A percentile compares a stretch with the other conserved stretches of the same genome.
phyloP scores from a whole-genome alignment of 805 yeast species.

The Saturnispora bothae region DNA sequence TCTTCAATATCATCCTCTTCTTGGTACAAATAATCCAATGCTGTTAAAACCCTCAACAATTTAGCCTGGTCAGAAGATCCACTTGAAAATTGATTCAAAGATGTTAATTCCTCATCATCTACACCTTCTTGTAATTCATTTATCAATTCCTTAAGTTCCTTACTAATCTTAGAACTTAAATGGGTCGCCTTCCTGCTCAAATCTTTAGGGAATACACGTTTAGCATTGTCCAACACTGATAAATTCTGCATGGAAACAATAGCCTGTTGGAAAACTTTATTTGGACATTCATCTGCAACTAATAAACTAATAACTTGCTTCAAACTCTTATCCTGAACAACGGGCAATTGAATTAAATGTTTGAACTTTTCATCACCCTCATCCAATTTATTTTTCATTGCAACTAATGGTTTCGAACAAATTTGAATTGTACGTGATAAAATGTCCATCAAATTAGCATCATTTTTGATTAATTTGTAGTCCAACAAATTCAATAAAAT shows the following conservation, averaged over 20 bases:
- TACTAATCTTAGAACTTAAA: constrained; percentile 44
- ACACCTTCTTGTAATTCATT: constrained; percentile 28
- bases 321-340: constrained; percentile 52
- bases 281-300: constrained; percentile 74
- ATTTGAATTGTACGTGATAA: constrained; percentile 66
- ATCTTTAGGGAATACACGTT: constrained; percentile 54
- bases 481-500: constrained; percentile 52
- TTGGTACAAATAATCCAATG: constrained; percentile 73
- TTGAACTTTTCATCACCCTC: constrained; percentile 20
- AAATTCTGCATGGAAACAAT: constrained; percentile 72
- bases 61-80: constrained; percentile 84
- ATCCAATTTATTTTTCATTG: constrained; percentile 34
- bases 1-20: constrained; percentile 32
- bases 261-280: constrained; percentile 75
- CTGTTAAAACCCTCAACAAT: constrained; percentile 74
- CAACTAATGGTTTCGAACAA: constrained; percentile 61
- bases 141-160: constrained; percentile 43
- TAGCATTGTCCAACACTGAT: constrained; percentile 50
- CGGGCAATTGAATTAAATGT: constrained; percentile 38
- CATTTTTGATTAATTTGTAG: constrained; percentile 55
- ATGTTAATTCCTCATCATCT: constrained; percentile 40
- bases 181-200: constrained; percentile 53
- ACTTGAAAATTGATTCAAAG: constrained; percentile 56
- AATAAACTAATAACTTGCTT: constrained; percentile 55
- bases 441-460: constrained; percentile 64